These are phyloP conservation scores for Ramularia endophylla DNA, from an alignment of 2,329 filamentous ascomycete species.

Conservation along the genomic window DNA sequence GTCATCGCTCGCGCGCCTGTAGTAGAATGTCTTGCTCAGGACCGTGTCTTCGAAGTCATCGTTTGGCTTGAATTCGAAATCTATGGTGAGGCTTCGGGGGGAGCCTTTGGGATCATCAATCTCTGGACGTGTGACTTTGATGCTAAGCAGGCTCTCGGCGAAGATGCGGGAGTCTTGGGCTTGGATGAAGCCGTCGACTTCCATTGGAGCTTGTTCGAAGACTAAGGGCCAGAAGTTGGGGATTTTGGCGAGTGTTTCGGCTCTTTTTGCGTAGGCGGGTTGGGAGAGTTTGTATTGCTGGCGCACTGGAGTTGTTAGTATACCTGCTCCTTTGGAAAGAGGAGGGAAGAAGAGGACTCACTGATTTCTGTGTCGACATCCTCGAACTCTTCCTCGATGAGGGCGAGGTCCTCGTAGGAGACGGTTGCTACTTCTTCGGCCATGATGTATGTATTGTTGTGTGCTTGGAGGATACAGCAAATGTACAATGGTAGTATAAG, in stretches of 20 bases:
- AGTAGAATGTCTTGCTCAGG: constrained; percentile 90
- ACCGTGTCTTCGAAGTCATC: constrained; percentile 71
- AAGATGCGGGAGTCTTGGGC: constrained; percentile 72
- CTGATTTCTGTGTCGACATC: constrained; percentile 76
- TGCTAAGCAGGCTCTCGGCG: constrained; percentile 57
- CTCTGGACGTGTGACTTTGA: constrained; percentile 78
- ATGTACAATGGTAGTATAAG: too few relatives aligned
- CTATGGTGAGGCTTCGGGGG: constrained; percentile 72
- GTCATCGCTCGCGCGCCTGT: constrained; percentile 61
- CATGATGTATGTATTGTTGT: constrained; percentile 8
- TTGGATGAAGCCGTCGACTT: constrained; percentile 84
- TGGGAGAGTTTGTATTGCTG: constrained; percentile 59
- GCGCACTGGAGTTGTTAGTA: constrained; percentile 22
- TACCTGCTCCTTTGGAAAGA: too few relatives aligned
- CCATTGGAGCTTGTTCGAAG: constrained; percentile 75
- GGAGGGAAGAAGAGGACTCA: constrained; percentile 44
- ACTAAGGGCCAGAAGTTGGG: constrained; percentile 93
- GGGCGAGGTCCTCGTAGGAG: constrained; percentile 69
- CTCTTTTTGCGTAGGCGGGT: constrained; percentile 71
- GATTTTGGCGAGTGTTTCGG: constrained; percentile 64
- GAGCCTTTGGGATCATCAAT: constrained; percentile 60
- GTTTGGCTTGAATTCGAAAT: constrained; percentile 74
- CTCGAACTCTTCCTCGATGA: constrained; percentile 78
- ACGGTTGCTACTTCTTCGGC: constrained; percentile 32
- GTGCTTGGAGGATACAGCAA: neutral